phyloP scores from a whole-genome alignment of 192 early-diverging fungal genomes.

The Entomortierella lignicola region DNA sequence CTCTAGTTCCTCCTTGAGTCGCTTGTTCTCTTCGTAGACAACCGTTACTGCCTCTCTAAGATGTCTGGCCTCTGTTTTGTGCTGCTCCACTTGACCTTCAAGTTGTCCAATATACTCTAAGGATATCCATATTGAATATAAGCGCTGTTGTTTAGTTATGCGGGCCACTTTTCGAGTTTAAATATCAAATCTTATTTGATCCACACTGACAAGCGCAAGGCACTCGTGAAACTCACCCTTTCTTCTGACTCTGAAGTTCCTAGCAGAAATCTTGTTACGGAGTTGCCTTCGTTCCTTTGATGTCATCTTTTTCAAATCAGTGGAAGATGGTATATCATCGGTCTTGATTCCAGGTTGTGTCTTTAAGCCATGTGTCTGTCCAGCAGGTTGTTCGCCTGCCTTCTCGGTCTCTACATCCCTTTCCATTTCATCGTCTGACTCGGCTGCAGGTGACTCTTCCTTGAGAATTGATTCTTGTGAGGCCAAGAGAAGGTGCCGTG shows the following conservation, averaged over 20 bases:
- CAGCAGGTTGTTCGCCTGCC: neutral
- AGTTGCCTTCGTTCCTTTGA: slow-evolving; percentile 84
- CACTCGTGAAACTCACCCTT: slow-evolving; percentile 62
- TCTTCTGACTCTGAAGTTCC: slow-evolving; percentile 84
- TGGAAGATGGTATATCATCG: slow-evolving; percentile 42
- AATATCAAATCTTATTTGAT: neutral
- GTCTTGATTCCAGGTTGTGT: slow-evolving; percentile 50
- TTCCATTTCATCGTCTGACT: neutral
- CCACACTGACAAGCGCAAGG: neutral
- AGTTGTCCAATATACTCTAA: slow-evolving; percentile 41
- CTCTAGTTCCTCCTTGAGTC: slow-evolving; percentile 40
- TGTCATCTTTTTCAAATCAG: slow-evolving; percentile 71
- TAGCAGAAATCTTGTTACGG: slow-evolving; percentile 88
- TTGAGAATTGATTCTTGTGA: slow-evolving; percentile 9
- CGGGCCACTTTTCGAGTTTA: neutral
- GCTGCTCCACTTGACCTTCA: slow-evolving; percentile 47
- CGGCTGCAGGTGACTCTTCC: neutral
- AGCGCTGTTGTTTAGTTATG: neutral
- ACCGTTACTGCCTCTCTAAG: slow-evolving; percentile 37
- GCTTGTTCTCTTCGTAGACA: slow-evolving; percentile 40
- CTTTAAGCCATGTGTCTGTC: slow-evolving; percentile 37
- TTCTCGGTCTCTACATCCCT: slow-evolving; percentile 1
- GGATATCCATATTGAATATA: neutral
- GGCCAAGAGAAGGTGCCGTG: slow-evolving; percentile 25
- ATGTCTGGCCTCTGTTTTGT: slow-evolving; percentile 43